These are phyloP conservation scores for Gentiana macrophylla DNA, from an alignment of 257 asterid genomes.

Conservation along the genomic window DNA sequence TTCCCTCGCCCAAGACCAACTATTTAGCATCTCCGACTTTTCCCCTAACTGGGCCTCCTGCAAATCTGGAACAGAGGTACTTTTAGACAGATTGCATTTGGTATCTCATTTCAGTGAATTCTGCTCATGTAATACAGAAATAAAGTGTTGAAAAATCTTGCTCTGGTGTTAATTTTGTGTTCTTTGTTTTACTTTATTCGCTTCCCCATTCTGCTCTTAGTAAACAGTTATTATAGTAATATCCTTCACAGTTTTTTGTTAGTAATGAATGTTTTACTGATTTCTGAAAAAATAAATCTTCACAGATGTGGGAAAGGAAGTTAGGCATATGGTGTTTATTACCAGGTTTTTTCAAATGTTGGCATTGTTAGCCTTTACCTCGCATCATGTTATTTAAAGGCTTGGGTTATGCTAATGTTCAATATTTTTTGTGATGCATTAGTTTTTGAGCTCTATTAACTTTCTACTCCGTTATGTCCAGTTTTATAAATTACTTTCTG, in stretches of 20 bases:
- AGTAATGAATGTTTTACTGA: background rate
- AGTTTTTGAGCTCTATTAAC: background rate
- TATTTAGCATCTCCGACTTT: slow-evolving; percentile 66
- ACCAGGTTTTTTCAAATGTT: background rate
- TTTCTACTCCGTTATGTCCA: slow-evolving; percentile 1
- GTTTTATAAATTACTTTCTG: background rate
- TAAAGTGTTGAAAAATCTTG: too few species aligned
- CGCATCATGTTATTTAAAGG: background rate
- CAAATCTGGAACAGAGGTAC: slow-evolving; percentile 56
- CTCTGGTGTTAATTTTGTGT: too few species aligned
- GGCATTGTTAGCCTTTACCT: background rate
- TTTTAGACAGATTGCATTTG: background rate
- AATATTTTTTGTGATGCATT: background rate
- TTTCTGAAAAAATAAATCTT: background rate
- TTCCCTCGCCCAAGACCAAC: slow-evolving; percentile 77
- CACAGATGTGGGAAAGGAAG: background rate
- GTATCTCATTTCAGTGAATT: background rate
- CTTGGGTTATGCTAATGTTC: background rate
- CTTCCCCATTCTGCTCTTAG: too few species aligned
- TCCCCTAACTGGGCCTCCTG: slow-evolving; percentile 71
- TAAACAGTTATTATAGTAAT: too few species aligned
- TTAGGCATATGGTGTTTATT: background rate
- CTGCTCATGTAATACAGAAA: too few species aligned
- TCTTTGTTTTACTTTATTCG: too few species aligned
- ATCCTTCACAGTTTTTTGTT: background rate